Conservation (phyloP, 2,329 filamentous ascomycete genomes). For the Fusarium annulatum region DNA sequence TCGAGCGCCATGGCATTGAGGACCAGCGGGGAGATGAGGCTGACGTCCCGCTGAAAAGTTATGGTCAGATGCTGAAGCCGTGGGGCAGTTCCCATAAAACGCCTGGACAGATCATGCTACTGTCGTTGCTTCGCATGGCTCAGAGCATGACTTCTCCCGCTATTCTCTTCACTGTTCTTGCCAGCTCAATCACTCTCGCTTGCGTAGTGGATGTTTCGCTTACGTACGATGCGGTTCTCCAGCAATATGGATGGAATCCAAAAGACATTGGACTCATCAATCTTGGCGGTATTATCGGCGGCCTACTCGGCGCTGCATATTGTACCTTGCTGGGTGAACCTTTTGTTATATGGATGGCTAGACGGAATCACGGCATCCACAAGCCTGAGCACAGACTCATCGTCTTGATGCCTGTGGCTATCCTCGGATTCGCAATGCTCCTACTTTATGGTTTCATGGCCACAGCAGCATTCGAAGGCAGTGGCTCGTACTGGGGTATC, state of each 20-base stretch:
- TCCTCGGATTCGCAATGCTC: background rate
- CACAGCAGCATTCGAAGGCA: background rate
- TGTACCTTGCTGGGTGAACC: background rate
- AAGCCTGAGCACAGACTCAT: background rate
- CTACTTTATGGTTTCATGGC: background rate
- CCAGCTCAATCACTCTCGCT: background rate
- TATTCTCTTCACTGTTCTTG: background rate
- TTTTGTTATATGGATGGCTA: background rate
- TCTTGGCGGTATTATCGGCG: background rate
- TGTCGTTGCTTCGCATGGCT: fast-evolving
- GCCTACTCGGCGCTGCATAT: background rate
- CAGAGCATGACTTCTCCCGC: background rate
- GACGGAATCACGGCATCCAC: background rate
- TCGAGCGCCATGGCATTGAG: background rate
- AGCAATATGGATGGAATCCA: background rate
- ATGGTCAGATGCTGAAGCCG: background rate
- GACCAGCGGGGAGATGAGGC: fast-evolving
- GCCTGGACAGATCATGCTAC: background rate
- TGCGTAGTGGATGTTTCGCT: background rate
- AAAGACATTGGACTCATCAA: background rate
- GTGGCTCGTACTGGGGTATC: background rate
- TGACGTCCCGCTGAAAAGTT: background rate
- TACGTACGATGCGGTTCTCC: background rate
- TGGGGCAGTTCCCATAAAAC: background rate
- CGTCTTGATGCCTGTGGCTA: background rate